These are phyloP conservation scores for Lipomyces yamadae DNA, from an alignment of 805 yeast species.

Conservation along the genomic window DNA sequence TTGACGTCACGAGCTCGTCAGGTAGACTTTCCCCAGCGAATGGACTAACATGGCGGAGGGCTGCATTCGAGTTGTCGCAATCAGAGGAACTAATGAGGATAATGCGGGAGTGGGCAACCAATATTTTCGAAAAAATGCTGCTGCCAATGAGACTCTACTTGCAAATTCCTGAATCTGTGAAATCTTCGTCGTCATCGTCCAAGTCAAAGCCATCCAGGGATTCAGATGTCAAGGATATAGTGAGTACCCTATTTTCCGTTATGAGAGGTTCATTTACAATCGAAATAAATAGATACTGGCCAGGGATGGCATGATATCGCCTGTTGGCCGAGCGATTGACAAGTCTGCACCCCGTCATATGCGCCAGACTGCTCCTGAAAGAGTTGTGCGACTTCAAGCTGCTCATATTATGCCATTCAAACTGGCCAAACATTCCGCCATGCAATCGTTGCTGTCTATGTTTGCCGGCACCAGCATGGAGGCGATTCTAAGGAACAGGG, in stretches of 20 bases:
- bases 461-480: conserved; percentile 4
- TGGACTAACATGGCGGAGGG: background rate
- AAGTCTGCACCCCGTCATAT: conserved; percentile 1
- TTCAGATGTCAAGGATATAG: conserved; percentile 4
- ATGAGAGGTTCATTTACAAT: background rate
- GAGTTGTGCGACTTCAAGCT: conserved; percentile 7
- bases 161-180: conserved; percentile 3
- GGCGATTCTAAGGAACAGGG: background rate
- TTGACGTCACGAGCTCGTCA: background rate
- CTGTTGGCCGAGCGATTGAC: conserved; percentile 5
- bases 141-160: background rate
- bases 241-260: background rate
- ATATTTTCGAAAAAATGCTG: background rate
- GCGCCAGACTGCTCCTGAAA: conserved; percentile 1
- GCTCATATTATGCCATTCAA: background rate
- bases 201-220: conserved; percentile 1
- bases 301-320: conserved; percentile 1
- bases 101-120: background rate
- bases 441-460: conserved; percentile 1
- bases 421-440: conserved; percentile 2
- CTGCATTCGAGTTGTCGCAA: background rate
- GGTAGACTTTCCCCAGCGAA: background rate
- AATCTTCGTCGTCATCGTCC: conserved; percentile 3
- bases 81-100: background rate
- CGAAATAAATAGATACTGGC: conserved; percentile 3